Evolutionary conservation across 2,329 filamentous ascomycete genomes (phyloP), one percentile per base, ranked within the genome.

Genomic region (Penicillium digitatum): DNA sequence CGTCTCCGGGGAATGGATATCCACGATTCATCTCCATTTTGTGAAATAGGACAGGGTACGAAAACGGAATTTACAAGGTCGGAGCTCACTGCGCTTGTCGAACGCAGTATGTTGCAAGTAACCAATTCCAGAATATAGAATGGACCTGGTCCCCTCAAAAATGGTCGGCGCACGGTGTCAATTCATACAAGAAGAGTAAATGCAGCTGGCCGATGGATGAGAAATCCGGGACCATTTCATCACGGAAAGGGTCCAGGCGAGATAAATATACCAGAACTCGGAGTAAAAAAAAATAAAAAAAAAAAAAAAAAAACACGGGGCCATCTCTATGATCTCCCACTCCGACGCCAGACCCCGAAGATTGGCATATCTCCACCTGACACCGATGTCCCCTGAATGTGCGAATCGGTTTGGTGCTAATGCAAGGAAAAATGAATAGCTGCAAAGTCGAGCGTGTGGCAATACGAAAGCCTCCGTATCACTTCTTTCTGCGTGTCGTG

Each of bases 351-450:
- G 34, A 54, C 38, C 39, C 45, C 53, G 46, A 54, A 8, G 27
- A 51, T 44, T 56, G 44, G 48, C 24, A 49, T 32, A 42, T 48
- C 58, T 52, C 56, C 56, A 57, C 54, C 35, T 38, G 53, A 60
- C 34, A 31, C 26, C 24, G 48, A 38, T 27, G 34, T 46, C 49
- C 16, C 48, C 37, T 55, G 58, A 44, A 34, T 31, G 47, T 55
- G 26, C 34, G 37, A 50, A 42, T 51, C 44, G 46, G 46, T 22
- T 34, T 47, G 10, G 52, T 52, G 47, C 54, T 56, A 46, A 62
- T 63, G 62, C 62, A 65, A 65, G 62, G 62, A 62, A 56, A 57
- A 59, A 54, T 31, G 43, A 56, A 59, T 58, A 60, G 55, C 57
- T 51, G 52, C 54, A 44, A 59, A 54, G 40, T 52, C 42, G 50